Percentiles rank a stretch among this genome's conserved stretches.
Conservation (phyloP, 805 yeast genomes). For the Metschnikowia bowlesiae region DNA sequence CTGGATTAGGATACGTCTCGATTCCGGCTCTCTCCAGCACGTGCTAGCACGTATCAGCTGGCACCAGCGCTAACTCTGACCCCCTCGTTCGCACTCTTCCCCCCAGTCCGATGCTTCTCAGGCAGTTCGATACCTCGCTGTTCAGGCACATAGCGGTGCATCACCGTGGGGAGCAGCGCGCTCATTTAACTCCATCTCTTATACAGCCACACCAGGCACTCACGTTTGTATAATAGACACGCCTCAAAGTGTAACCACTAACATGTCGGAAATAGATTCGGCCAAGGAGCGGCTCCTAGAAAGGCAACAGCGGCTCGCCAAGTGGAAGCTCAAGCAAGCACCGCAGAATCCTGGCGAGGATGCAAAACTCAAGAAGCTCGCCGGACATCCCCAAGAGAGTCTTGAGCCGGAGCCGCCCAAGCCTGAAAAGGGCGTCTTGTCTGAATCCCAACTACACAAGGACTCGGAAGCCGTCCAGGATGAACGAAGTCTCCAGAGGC, state of each 20-base stretch:
- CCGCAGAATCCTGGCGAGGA: background rate
- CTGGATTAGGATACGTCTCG: no score
- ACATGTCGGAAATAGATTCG: slow-evolving; percentile 15
- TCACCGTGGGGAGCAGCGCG: background rate
- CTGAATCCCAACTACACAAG: background rate
- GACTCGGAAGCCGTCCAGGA: slow-evolving; percentile 2
- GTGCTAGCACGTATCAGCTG: no score
- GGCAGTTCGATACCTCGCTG: no score
- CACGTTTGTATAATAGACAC: slow-evolving; percentile 3
- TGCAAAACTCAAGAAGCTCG: background rate
- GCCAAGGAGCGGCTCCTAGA: slow-evolving; percentile 30
- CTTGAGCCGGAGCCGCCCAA: background rate
- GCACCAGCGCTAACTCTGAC: no score
- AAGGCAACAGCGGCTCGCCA: slow-evolving; percentile 51
- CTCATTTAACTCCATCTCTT: background rate
- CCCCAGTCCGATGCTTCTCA: no score
- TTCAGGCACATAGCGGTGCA: background rate
- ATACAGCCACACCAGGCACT: background rate
- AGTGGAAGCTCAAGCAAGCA: slow-evolving; percentile 57
- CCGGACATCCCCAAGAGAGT: no score
- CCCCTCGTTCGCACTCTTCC: no score
- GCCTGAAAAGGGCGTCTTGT: background rate
- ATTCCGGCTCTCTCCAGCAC: no score
- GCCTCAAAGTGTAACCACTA: slow-evolving; percentile 6
- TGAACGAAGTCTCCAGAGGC: slow-evolving; percentile 11